Evolutionary conservation across 1,284 basidiomycete genomes (phyloP).

Genomic region (Malassezia sp.): DNA sequence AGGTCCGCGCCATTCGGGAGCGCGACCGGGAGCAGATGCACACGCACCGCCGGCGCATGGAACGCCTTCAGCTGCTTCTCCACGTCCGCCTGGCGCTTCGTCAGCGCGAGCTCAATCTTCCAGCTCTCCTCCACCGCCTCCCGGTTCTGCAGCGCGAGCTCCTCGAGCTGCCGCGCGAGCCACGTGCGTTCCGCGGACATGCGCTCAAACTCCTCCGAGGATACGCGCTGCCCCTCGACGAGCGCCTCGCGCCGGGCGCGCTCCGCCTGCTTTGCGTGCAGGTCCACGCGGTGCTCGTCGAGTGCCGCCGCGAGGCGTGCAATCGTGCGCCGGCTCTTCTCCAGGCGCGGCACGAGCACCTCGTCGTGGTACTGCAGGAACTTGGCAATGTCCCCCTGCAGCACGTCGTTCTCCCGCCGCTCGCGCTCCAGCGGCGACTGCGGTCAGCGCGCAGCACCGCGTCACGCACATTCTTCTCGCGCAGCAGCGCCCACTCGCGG

Average conservation of each 20-base stretch:
- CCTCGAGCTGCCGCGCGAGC: slow-evolving; percentile 27
- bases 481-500: no score
- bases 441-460: slow-evolving; percentile 21
- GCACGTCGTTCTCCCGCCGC: slow-evolving; percentile 28
- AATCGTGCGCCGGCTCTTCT: slow-evolving; percentile 34
- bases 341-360: slow-evolving; percentile 34
- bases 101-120: slow-evolving; percentile 33
- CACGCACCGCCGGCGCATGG: slow-evolving; percentile 25
- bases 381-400: slow-evolving; percentile 35
- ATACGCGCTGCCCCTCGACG: slow-evolving; percentile 38
- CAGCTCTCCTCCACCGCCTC: slow-evolving; percentile 28
- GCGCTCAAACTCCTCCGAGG: slow-evolving; percentile 37
- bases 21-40: slow-evolving; percentile 27
- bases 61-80: slow-evolving; percentile 32
- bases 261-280: slow-evolving; percentile 27
- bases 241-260: slow-evolving; percentile 24
- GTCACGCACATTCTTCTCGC: no score
- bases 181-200: slow-evolving; percentile 31
- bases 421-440: slow-evolving; percentile 33
- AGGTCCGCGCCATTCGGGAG: slow-evolving; percentile 16
- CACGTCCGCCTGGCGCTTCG: slow-evolving; percentile 32
- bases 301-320: slow-evolving; percentile 27
- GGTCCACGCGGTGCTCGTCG: slow-evolving; percentile 22
- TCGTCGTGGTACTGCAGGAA: slow-evolving; percentile 41
- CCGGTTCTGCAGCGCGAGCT: slow-evolving; percentile 24